A percentile compares a stretch with the other conserved stretches of the same genome.
phyloP scores from a whole-genome alignment of 805 yeast genomes.

The Candida vaughaniae region DNA sequence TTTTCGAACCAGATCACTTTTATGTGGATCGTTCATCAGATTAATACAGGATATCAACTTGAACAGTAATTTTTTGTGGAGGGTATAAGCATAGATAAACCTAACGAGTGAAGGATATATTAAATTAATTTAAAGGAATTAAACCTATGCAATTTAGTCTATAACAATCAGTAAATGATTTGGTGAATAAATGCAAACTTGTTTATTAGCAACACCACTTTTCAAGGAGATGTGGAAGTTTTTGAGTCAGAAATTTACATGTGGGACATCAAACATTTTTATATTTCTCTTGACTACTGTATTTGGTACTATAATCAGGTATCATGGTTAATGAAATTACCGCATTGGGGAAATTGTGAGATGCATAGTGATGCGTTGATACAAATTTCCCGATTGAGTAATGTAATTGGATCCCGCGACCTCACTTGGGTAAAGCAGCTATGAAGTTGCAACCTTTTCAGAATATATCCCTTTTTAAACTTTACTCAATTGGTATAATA shows the following conservation, averaged over 20 bases:
- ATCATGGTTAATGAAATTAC: constrained; percentile 6
- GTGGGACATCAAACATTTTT: neutral
- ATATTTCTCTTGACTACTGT: no score
- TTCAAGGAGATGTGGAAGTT: neutral
- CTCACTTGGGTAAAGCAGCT: constrained; percentile 4
- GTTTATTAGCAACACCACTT: no score
- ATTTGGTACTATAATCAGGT: no score
- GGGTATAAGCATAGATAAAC: constrained; percentile 4
- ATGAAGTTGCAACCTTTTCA: neutral
- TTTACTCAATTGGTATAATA: neutral
- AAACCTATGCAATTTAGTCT: no score
- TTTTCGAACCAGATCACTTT: constrained; percentile 13
- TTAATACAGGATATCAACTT: constrained; percentile 33
- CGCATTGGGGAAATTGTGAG: constrained; percentile 10
- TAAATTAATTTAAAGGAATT: neutral
- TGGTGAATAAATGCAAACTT: no score
- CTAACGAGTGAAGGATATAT: constrained; percentile 7
- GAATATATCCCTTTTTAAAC: neutral
- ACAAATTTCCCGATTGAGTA: constrained; percentile 18
- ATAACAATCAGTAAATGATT: no score
- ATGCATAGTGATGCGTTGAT: constrained; percentile 7
- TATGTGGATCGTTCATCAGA: constrained; percentile 32
- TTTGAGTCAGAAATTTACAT: neutral
- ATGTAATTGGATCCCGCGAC: constrained; percentile 13
- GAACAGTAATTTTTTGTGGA: constrained; percentile 13